phyloP scores from a whole-genome alignment of 176 grass and related monocot species.

The Cenchrus americanus region DNA sequence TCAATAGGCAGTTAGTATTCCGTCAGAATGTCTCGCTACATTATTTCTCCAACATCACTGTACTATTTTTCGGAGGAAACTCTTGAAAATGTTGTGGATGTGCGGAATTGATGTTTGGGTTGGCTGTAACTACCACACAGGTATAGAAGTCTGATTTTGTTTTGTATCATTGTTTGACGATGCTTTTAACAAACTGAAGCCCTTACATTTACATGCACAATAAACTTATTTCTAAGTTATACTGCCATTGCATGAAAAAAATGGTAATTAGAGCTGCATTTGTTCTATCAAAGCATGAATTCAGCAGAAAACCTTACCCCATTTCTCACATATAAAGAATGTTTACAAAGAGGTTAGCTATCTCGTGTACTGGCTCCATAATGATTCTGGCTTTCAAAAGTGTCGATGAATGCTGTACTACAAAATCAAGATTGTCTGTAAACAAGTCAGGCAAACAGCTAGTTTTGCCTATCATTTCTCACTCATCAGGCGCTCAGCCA shows the following conservation, averaged over 20 bases:
- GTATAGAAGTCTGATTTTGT: not conserved
- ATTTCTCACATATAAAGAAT: constrained; percentile 31
- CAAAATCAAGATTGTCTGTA: constrained; percentile 19
- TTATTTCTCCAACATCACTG: not conserved
- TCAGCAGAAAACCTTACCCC: not conserved
- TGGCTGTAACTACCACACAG: not conserved
- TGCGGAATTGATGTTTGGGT: not conserved
- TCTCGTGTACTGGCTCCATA: constrained; percentile 9
- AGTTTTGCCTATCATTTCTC: constrained; percentile 16
- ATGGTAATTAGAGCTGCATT: not conserved
- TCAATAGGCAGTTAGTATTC: not conserved
- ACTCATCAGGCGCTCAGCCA: constrained; percentile 90
- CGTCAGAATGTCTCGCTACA: not conserved
- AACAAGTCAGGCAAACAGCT: constrained; percentile 27
- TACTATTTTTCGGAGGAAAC: not conserved
- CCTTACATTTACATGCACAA: not conserved
- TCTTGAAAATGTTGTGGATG: not conserved
- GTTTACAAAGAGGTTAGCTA: constrained; percentile 1
- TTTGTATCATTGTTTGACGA: not conserved
- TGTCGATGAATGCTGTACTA: constrained; percentile 13
- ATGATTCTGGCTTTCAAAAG: constrained; percentile 26
- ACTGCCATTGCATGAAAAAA: constrained; percentile 2
- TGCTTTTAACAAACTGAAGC: not conserved
- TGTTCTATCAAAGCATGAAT: constrained; percentile 9
- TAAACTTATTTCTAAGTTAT: not conserved